Evolutionary conservation across 495 filamentous ascomycete genomes (phyloP).

Genomic region (Opeltia flavorubescens): DNA sequence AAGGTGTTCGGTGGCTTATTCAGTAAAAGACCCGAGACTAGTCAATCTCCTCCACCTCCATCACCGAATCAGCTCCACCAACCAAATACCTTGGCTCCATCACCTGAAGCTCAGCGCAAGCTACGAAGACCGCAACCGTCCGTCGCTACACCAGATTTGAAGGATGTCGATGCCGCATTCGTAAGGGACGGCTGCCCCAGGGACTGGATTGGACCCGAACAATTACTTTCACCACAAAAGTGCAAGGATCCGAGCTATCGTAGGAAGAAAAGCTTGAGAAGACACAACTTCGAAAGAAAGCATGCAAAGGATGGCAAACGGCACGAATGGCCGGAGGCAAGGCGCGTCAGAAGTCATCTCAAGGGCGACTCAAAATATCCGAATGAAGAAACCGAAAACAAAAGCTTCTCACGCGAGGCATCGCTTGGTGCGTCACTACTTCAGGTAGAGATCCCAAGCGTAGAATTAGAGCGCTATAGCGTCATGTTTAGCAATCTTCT

Average conservation of each 20-base stretch:
- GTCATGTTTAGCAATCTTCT: slow-evolving; percentile 84
- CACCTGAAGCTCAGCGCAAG: neutral
- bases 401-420: neutral
- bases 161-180: neutral
- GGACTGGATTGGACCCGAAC: neutral
- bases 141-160: neutral
- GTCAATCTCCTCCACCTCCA: slow-evolving; percentile 13
- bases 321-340: neutral
- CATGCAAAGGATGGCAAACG: neutral
- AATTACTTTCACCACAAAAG: neutral
- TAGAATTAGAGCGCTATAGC: slow-evolving; percentile 79
- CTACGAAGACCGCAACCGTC: neutral
- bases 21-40: slow-evolving; percentile 28
- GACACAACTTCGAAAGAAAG: neutral
- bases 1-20: slow-evolving; percentile 40
- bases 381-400: neutral
- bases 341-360: neutral
- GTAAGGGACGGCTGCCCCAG: neutral
- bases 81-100: neutral
- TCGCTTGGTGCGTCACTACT: slow-evolving; percentile 23
- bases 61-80: slow-evolving; percentile 19
- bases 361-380: neutral
- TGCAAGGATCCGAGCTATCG: slow-evolving; percentile 3
- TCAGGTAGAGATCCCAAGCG: slow-evolving; percentile 66
- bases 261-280: slow-evolving; percentile 10